Evolutionary conservation across 2,329 filamentous ascomycete species (phyloP).

Genomic region (Alternaria brassicicola): DNA sequence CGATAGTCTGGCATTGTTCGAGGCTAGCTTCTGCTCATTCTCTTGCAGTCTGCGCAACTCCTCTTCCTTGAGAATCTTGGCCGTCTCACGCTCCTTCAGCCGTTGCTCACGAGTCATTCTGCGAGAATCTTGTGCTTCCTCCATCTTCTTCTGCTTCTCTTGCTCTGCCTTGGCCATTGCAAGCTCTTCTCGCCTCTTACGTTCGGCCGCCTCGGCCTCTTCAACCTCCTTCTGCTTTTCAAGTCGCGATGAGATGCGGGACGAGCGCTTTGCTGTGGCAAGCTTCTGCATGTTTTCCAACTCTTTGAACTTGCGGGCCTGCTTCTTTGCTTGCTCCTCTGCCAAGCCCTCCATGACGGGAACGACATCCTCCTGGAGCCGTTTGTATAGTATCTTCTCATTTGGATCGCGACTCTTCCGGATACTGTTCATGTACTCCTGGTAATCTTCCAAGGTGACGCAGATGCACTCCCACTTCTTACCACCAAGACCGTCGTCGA

Average conservation of each 20-base stretch:
- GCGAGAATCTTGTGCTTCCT: conserved; percentile 77
- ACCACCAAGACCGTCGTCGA: conserved; percentile 71
- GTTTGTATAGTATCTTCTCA: conserved; percentile 76
- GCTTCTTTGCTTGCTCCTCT: conserved; percentile 71
- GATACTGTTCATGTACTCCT: conserved; percentile 71
- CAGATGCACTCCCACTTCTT: conserved; percentile 93
- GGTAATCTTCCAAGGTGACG: conserved; percentile 78
- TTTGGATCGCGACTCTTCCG: conserved; percentile 80
- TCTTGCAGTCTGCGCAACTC: conserved; percentile 81
- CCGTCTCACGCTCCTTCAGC: conserved; percentile 81
- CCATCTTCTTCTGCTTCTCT: conserved; percentile 67
- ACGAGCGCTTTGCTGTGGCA: conserved; percentile 92
- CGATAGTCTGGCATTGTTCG: conserved; percentile 64
- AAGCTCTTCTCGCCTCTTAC: conserved; percentile 68
- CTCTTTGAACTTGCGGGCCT: conserved; percentile 78
- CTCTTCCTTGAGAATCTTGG: conserved; percentile 82
- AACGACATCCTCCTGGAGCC: conserved; percentile 77
- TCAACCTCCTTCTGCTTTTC: conserved; percentile 80
- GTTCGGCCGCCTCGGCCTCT: conserved; percentile 71
- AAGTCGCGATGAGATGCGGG: conserved; percentile 79
- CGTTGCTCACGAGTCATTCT: conserved; percentile 85
- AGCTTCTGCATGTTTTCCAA: conserved; percentile 81
- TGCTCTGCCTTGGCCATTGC: conserved; percentile 65
- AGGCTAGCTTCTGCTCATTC: conserved; percentile 65
- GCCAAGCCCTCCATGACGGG: conserved; percentile 82